These are phyloP conservation scores for Paramecium biaurelia DNA, from an alignment of 73 alveolate genomes.

Conservation along the genomic window DNA sequence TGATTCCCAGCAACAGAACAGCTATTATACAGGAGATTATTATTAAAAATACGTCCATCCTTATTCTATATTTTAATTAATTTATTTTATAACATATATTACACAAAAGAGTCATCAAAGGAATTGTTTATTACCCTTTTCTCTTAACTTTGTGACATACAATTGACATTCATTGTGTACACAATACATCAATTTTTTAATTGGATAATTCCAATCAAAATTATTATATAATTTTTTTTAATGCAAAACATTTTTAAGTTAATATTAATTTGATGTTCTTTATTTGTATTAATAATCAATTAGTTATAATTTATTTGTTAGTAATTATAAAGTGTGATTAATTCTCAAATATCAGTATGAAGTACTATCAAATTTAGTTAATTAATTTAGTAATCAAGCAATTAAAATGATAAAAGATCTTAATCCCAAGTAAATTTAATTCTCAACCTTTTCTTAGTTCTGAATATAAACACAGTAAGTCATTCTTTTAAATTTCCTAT, in stretches of 20 bases:
- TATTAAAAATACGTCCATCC: conserved; percentile 53
- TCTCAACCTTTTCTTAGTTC: not conserved
- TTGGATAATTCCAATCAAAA: not conserved
- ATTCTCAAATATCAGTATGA: not conserved
- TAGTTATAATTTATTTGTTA: not conserved
- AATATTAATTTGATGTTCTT: not conserved
- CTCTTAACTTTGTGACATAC: not conserved
- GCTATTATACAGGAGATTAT: conserved; percentile 43
- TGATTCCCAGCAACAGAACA: conserved; percentile 18
- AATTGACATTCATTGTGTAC: not conserved
- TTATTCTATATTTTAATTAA: conserved; percentile 4
- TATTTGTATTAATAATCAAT: not conserved
- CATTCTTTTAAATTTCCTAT: not conserved
- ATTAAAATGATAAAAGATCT: not conserved
- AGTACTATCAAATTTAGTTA: not conserved
- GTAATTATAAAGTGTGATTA: not conserved
- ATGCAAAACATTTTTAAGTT: not conserved
- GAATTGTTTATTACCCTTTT: not conserved
- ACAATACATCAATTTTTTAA: not conserved
- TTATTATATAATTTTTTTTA: not conserved
- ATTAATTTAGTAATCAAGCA: not conserved
- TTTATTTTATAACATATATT: not conserved
- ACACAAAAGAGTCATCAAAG: not conserved
- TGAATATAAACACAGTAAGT: not conserved
- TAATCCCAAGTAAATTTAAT: not conserved